These are phyloP conservation scores for Perkinsus chesapeaki DNA, from an alignment of 169 alveolate genomes.

Conservation along the genomic window DNA sequence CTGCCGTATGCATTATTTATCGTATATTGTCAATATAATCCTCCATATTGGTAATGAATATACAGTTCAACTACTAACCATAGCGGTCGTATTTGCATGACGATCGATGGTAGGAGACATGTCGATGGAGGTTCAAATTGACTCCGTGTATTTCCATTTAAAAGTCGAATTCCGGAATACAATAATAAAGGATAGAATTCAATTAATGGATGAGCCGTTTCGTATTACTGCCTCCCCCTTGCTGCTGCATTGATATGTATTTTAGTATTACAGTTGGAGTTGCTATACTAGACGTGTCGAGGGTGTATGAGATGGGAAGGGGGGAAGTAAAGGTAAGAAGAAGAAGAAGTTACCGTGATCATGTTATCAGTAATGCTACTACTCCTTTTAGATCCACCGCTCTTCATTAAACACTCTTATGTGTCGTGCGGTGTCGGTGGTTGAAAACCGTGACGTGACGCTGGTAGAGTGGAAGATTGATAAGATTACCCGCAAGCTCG, in stretches of 20 bases:
- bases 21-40: no score
- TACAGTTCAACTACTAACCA: no score
- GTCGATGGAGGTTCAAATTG: no score
- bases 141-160: no score
- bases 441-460: conserved; percentile 5
- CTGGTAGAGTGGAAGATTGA: not conserved
- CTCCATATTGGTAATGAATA: no score
- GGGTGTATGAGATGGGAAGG: not conserved
- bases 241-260: not conserved
- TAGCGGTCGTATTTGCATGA: no score
- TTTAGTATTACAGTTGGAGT: conserved; percentile 6
- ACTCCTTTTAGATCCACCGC: not conserved
- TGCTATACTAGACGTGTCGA: conserved; percentile 5
- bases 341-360: not conserved
- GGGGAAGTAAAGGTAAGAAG: not conserved
- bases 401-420: not conserved
- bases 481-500: not conserved
- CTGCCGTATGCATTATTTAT: no score
- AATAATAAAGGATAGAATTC: no score
- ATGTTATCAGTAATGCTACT: not conserved
- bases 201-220: no score
- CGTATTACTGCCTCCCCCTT: no score
- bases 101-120: no score
- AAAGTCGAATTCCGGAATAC: no score
- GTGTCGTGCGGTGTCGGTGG: not conserved